phyloP scores from a whole-genome alignment of 2,329 filamentous ascomycete species.

The Talaromyces amestolkiae region DNA sequence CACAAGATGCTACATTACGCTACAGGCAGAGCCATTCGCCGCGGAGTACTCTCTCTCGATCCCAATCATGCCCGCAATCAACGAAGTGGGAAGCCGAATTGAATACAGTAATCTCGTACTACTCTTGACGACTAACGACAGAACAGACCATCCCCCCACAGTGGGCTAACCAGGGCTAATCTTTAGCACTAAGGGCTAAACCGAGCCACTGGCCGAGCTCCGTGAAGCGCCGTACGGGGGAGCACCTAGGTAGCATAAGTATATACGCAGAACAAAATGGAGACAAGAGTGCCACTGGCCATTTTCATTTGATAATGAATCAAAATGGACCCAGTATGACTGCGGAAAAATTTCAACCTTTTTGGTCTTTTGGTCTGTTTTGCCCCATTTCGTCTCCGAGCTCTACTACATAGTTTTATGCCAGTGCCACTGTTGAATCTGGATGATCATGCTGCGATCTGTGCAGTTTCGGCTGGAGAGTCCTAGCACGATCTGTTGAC shows the following conservation, averaged over 20 bases:
- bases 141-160: neutral
- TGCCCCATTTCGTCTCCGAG: neutral
- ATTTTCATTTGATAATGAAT: neutral
- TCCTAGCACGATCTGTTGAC: neutral
- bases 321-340: constrained; percentile 5
- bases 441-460: neutral
- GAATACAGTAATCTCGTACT: neutral
- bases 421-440: neutral
- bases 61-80: neutral
- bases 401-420: neutral
- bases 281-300: constrained; percentile 2
- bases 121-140: neutral
- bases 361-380: neutral
- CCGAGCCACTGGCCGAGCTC: constrained; percentile 10
- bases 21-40: neutral
- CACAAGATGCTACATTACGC: neutral
- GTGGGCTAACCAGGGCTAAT: constrained; percentile 8
- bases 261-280: neutral
- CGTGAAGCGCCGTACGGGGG: constrained; percentile 5
- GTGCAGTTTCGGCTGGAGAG: neutral
- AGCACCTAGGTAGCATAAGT: neutral
- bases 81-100: neutral
- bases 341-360: neutral
- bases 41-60: neutral
- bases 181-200: constrained; percentile 7